Base-by-base conservation (phyloP, 2,329 filamentous ascomycete genomes). In the Xylariales sp. region DNA sequence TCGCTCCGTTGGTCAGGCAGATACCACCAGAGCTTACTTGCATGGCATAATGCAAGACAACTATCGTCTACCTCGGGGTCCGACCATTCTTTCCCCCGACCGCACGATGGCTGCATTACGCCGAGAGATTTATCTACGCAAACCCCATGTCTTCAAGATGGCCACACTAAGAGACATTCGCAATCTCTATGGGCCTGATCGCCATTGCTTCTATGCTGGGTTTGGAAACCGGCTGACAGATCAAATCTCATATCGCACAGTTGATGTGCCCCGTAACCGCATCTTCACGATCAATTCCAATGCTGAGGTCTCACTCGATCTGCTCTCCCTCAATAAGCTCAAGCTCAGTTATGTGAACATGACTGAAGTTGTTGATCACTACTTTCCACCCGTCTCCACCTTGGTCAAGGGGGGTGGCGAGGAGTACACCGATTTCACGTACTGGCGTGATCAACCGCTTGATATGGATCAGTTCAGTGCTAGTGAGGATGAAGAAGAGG, bases 241-340 rank as follows among this genome's bases (percentile, higher is more conserved):
- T 59, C 93, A 95, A 38, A 79, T 98, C 42, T 95, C 88, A 37
- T 98, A 98, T 60, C 85, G 93, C 43, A 93, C 87, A 5, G 93
- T 98, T 38, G 94, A 95, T 57, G 95, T 98, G 28, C 93, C 93
- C 0, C 84, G 86, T 37, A 94, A 85, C 17, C 79, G 93, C 37
- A 98, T 98, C 51, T 98, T 98, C 62, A 96, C 93, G 13, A 98
- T 98, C 71, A 98, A 98, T 62, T 93, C 88, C 38, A 95, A 97
- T 56, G 90, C 91, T 1, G 93, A 98, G 61, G 90, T 98, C 20
- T 91, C 85, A 19, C 70, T 98, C 16, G 91, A 97, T 57, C 70
- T 98, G 30, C 69, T 97, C 29, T 91, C 82, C 45, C 74, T 97
- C 38, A 96, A 95, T 65, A 94, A 89, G 60, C 86, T 97, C 59